A percentile compares a stretch with the other conserved stretches of the same genome.
Evolutionary conservation across 805 yeast genomes (phyloP).

Genomic region (Candida montana): DNA sequence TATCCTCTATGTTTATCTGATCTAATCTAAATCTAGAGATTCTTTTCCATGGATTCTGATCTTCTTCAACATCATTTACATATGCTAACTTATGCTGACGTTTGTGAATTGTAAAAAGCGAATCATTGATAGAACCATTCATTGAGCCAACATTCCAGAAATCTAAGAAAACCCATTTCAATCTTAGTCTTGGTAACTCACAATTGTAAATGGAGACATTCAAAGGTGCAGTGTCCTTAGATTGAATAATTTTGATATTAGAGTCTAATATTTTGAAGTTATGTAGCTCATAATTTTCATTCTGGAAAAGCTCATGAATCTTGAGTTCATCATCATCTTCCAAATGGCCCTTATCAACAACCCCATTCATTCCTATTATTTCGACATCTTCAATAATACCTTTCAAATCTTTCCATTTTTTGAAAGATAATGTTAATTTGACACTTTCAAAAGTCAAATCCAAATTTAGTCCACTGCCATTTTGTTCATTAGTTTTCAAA

Average conservation of each 20-base stretch:
- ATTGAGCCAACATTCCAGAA: conserved; percentile 64
- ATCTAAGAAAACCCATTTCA: conserved; percentile 56
- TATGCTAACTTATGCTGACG: conserved; percentile 55
- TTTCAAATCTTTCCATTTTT: conserved; percentile 80
- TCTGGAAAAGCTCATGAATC: conserved; percentile 26
- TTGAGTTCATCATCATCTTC: conserved; percentile 19
- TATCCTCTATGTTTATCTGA: conserved; percentile 31
- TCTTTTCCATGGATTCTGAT: conserved; percentile 42
- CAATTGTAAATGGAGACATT: conserved; percentile 59
- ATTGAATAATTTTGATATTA: conserved; percentile 32
- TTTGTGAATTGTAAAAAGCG: conserved; percentile 72
- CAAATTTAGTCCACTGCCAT: conserved; percentile 72
- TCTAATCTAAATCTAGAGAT: conserved; percentile 42
- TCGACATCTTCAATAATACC: conserved; percentile 80
- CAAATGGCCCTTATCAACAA: conserved; percentile 54
- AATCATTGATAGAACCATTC: conserved; percentile 69
- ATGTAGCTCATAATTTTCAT: conserved; percentile 35
- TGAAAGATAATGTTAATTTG: conserved; percentile 70
- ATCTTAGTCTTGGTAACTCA: conserved; percentile 55
- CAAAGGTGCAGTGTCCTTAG: conserved; percentile 14
- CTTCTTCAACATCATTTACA: conserved; percentile 32
- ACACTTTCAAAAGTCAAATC: conserved; percentile 78
- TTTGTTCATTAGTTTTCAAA: conserved; percentile 58
- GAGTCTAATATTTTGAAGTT: conserved; percentile 48
- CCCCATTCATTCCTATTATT: conserved; percentile 79